Percentiles rank a stretch among this genome's conserved stretches.
Evolutionary conservation across 768 basidiomycete genomes (phyloP).

Genomic region (Guyanaporus albipodus): DNA sequence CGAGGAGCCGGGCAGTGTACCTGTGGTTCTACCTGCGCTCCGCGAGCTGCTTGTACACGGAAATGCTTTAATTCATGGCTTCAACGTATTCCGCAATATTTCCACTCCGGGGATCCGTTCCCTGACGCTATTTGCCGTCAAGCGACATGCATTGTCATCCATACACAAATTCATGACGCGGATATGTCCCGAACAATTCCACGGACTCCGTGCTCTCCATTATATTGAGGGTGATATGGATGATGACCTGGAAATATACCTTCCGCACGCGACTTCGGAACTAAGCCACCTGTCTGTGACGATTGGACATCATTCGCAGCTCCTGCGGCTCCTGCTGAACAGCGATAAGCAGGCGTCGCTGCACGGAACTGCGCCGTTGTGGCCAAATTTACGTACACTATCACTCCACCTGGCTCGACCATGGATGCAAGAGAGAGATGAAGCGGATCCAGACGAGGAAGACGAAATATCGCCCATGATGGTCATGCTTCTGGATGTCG

Average conservation of each 20-base stretch:
- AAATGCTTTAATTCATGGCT: constrained; percentile 31
- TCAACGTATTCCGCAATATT: constrained; percentile 34
- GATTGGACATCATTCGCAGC: constrained; percentile 30
- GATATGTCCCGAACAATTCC: constrained; percentile 33
- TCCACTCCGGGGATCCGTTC: constrained; percentile 28
- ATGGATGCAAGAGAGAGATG: constrained; percentile 31
- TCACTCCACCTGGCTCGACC: constrained; percentile 26
- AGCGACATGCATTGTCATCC: constrained; percentile 27
- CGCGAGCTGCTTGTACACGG: constrained; percentile 30
- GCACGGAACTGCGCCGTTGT: constrained; percentile 29
- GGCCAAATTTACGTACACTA: constrained; percentile 30
- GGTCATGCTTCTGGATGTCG: constrained; percentile 30
- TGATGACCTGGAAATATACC: constrained; percentile 34
- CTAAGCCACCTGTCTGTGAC: constrained; percentile 34
- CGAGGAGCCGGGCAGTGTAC: constrained; percentile 31
- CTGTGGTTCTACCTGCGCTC: constrained; percentile 28
- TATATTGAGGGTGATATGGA: constrained; percentile 35
- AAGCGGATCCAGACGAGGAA: constrained; percentile 30
- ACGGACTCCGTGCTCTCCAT: constrained; percentile 28
- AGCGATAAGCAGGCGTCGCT: constrained; percentile 33
- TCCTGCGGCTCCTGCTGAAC: constrained; percentile 31
- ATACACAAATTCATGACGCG: constrained; percentile 36
- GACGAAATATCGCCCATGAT: constrained; percentile 30
- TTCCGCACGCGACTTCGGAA: constrained; percentile 31
- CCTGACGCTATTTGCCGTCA: constrained; percentile 25